Evolutionary conservation across 2,329 filamentous ascomycete species (phyloP), one percentile per base, ranked within the genome.

Genomic region (Arthrobotrys conoides): DNA sequence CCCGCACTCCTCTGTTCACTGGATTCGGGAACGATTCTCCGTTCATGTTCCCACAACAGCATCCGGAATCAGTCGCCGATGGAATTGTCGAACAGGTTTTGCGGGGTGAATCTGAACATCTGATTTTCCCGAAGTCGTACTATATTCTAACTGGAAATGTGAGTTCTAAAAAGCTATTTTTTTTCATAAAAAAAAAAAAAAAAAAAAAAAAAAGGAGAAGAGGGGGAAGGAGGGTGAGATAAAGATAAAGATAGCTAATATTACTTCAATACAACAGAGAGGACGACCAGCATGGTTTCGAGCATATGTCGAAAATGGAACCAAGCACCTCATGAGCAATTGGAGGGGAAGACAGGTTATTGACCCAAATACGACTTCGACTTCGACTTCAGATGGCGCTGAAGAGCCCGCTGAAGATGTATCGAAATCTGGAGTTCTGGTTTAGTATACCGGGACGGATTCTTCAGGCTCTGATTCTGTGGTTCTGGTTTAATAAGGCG

Each of bases 31-130:
- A 87, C 18, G 86, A 86, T 57, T 83, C 85, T 76, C 85, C 84
- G 0, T 90, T 88, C 81, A 67, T 90, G n/a, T 82, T 87, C 72
- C 88, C 87, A 0, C 82, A 88, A 36, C 83, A 91, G 75, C 85
- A 89, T 80, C 86, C 89, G 0, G 89, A 90, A 83, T 90, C 88
- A 1, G 90, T 93, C 12, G 90, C 90, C 0, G 89, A 91, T 81
- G 87, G 85, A 5, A 87, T 92, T 65, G 89, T 91, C 0, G 84
- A 86, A 77, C 87, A 91, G 82, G 88, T 92, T 5, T 81, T 91
- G 46, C 85, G 81, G 0, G 90, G 90, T 0, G 83, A 86, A 78
- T 90, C 88, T 82, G 88, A 87, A 0, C 87, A 90, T 83, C 83
- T 92, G 20, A 81, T 89, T 22, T 51, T 89, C 67, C 90, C 90